Evolutionary conservation across 345 rosid genomes (phyloP).

Genomic region (Kernera saxatilis): DNA sequence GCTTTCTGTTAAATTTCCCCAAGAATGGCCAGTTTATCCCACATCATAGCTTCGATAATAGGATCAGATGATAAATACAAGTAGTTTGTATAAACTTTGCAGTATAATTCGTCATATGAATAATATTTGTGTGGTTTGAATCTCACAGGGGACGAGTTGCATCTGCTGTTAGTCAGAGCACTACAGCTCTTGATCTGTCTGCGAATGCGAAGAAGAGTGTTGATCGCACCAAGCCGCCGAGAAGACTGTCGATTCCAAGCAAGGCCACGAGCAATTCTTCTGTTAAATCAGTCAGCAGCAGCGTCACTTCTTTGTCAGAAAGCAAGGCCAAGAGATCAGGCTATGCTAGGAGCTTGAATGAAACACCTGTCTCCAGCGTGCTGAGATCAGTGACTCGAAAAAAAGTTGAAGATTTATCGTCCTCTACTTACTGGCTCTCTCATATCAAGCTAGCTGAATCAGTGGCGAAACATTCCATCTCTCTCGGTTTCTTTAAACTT

Average conservation of each 20-base stretch:
- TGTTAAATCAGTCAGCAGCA: constrained; percentile 28
- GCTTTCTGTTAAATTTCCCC: not conserved
- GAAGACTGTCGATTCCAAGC: constrained; percentile 69
- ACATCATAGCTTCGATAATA: not conserved
- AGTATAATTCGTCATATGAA: not conserved
- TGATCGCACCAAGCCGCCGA: constrained; percentile 69
- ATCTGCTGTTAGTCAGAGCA: constrained; percentile 63
- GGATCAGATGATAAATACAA: not conserved
- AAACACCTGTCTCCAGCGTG: constrained; percentile 50
- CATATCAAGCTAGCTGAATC: constrained; percentile 81
- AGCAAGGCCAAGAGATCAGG: constrained; percentile 40
- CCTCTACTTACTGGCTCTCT: constrained; percentile 65
- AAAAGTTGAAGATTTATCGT: constrained; percentile 43
- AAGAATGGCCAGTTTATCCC: too few relatives aligned
- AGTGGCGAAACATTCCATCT: constrained; percentile 61
- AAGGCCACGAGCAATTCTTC: constrained; percentile 41
- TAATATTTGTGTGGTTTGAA: not conserved
- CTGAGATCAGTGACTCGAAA: constrained; percentile 44
- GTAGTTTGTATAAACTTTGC: not conserved
- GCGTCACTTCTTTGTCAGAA: constrained; percentile 55
- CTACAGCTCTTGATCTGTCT: constrained; percentile 63
- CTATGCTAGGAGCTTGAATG: constrained; percentile 37
- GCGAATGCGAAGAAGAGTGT: constrained; percentile 44
- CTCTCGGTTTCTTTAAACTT: constrained; percentile 88
- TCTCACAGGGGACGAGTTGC: constrained; percentile 45